A percentile compares a stretch with the other conserved stretches of the same genome.
Evolutionary conservation across 1,284 basidiomycete species (phyloP).

Genomic region (Schizophyllum commune): DNA sequence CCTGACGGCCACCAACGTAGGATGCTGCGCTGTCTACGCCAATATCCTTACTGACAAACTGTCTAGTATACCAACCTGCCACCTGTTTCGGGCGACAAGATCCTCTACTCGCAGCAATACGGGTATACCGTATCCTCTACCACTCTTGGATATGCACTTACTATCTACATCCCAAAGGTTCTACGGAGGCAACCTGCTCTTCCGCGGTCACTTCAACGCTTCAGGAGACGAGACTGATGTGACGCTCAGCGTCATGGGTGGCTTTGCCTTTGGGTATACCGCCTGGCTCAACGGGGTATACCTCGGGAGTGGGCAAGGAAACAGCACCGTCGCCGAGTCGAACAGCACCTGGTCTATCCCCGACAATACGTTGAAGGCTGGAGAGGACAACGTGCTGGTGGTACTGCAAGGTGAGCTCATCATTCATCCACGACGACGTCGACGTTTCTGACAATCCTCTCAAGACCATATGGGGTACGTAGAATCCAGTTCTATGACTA

Average conservation of each 20-base stretch:
- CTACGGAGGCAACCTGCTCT: constrained; percentile 42
- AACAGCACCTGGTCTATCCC: constrained; percentile 34
- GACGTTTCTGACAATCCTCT: not conserved
- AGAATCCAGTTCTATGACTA: not conserved
- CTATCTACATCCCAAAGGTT: constrained; percentile 21
- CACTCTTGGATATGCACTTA: not conserved
- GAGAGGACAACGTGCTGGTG: constrained; percentile 39
- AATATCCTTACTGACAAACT: not conserved
- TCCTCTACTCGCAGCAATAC: constrained; percentile 45
- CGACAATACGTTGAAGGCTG: constrained; percentile 23
- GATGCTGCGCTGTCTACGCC: constrained; percentile 3
- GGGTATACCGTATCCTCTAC: constrained; percentile 23
- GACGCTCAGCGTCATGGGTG: constrained; percentile 38
- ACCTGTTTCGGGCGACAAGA: constrained; percentile 29
- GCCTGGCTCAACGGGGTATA: constrained; percentile 45
- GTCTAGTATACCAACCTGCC: constrained; percentile 40
- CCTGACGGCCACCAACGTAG: constrained; percentile 35
- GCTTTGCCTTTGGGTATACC: constrained; percentile 41
- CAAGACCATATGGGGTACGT: constrained; percentile 40
- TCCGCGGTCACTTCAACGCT: constrained; percentile 43
- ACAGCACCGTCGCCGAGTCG: constrained; percentile 31
- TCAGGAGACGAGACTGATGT: constrained; percentile 35
- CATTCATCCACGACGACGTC: too few species aligned
- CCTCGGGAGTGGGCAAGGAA: constrained; percentile 40
- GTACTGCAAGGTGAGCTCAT: constrained; percentile 36